Percentiles rank a stretch among this genome's conserved stretches.
Conservation (phyloP, 192 early-diverging fungal species). For the Umbelopsis isabellina region DNA sequence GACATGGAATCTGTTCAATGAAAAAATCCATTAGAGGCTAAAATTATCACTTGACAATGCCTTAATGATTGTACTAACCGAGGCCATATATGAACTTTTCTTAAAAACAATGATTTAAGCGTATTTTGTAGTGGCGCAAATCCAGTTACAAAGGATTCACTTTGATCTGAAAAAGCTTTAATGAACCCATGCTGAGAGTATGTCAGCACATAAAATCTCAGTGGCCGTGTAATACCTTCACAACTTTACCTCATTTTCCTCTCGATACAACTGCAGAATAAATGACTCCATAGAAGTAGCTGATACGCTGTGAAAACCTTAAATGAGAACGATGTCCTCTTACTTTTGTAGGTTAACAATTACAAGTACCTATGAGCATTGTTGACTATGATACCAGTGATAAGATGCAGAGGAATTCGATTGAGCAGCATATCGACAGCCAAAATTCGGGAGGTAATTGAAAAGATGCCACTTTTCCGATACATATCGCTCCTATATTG, state of each 20-base stretch:
- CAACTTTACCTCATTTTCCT: constrained; percentile 68
- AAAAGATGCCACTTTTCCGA: constrained; percentile 79
- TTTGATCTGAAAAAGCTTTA: constrained; percentile 90
- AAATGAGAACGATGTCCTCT: neutral
- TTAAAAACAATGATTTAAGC: constrained; percentile 76
- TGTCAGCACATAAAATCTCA: neutral
- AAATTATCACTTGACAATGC: neutral
- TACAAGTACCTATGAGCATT: constrained; percentile 76
- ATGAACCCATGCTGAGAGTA: constrained; percentile 72
- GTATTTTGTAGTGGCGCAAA: constrained; percentile 89
- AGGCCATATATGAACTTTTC: constrained; percentile 90
- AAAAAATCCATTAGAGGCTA: neutral
- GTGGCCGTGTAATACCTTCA: too few relatives aligned
- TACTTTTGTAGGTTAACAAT: neutral
- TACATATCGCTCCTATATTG: constrained; percentile 66
- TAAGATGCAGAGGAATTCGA: constrained; percentile 70
- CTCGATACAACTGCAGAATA: constrained; percentile 79
- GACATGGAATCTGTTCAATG: constrained; percentile 66
- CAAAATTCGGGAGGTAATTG: constrained; percentile 85
- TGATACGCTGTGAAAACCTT: constrained; percentile 52
- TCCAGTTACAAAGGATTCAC: constrained; percentile 78
- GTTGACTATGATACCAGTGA: constrained; percentile 84
- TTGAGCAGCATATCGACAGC: constrained; percentile 88
- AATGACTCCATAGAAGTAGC: constrained; percentile 89
- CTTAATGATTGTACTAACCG: constrained; percentile 55